Evolutionary conservation across 129 eudicot genomes (phyloP).

Genomic region (Tagetes erecta): DNA sequence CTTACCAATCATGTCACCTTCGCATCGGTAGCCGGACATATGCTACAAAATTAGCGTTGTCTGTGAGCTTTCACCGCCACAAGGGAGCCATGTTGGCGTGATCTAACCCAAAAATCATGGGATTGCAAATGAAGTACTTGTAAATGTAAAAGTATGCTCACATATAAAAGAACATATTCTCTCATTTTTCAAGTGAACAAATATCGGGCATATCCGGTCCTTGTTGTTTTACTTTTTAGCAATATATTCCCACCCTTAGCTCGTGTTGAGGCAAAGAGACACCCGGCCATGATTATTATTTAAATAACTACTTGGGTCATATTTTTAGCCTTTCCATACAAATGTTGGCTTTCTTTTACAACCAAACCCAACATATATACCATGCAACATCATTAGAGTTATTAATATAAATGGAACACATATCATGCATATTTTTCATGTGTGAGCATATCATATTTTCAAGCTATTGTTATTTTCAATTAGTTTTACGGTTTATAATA

Average conservation of each 20-base stretch:
- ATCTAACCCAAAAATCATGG: too few species aligned
- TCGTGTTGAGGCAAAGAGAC: constrained; percentile 23
- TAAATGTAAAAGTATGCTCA: too few species aligned
- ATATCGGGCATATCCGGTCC: constrained; percentile 26
- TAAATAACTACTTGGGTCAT: constrained; percentile 33
- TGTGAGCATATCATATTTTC: too few species aligned
- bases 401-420: not conserved
- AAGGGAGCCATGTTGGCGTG: too few species aligned
- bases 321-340: constrained; percentile 32
- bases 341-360: constrained; percentile 36
- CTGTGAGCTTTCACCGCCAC: too few species aligned
- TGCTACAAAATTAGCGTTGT: too few species aligned
- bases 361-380: constrained; percentile 36
- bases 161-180: not conserved
- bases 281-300: constrained; percentile 30
- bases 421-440: too few species aligned
- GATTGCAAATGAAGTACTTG: too few species aligned
- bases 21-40: too few species aligned
- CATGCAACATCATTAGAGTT: constrained; percentile 14
- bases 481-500: too few species aligned
- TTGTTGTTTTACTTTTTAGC: constrained; percentile 24
- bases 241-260: not conserved
- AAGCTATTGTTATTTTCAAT: too few species aligned
- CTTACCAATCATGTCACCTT: too few species aligned
- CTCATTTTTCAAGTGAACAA: not conserved